Conservation (phyloP, 768 basidiomycete genomes). For the Mrakia hoshinonis region DNA sequence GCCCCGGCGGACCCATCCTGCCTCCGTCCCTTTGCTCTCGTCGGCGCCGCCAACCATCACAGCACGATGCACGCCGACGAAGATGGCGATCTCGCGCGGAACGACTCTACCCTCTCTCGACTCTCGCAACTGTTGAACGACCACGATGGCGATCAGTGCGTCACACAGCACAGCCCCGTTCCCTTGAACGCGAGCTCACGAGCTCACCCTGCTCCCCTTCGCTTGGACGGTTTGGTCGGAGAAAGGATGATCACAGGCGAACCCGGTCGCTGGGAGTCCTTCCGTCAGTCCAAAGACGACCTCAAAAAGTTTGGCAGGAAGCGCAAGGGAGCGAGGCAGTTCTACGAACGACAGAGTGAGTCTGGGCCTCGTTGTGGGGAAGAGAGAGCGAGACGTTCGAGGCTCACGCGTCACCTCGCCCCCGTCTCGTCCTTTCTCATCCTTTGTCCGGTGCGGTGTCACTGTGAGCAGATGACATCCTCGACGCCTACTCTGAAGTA, state of each 20-base stretch:
- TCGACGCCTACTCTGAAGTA: constrained; percentile 11
- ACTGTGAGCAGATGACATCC: neutral
- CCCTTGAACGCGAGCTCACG: neutral
- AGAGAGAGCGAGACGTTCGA: too few relatives aligned
- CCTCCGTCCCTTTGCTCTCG: too few relatives aligned
- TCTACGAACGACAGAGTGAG: constrained; percentile 18
- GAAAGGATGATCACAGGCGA: constrained; percentile 1
- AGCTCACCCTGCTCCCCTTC: neutral
- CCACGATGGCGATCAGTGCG: neutral
- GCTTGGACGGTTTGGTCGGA: too few relatives aligned
- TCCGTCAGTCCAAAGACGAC: neutral
- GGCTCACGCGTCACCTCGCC: neutral
- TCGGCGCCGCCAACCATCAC: too few relatives aligned
- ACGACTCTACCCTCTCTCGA: neutral
- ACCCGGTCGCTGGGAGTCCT: neutral
- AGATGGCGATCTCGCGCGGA: neutral
- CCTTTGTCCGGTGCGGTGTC: neutral
- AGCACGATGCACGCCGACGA: too few relatives aligned
- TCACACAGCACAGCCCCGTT: neutral
- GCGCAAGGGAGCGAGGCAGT: neutral
- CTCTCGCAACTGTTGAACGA: neutral
- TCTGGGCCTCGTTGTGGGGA: neutral
- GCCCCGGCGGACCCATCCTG: too few relatives aligned
- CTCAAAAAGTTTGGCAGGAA: neutral
- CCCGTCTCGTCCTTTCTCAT: neutral